Evolutionary conservation across 2,329 filamentous ascomycete species (phyloP), one percentile per base, ranked within the genome.

Genomic region (Fusarium veterinarium): DNA sequence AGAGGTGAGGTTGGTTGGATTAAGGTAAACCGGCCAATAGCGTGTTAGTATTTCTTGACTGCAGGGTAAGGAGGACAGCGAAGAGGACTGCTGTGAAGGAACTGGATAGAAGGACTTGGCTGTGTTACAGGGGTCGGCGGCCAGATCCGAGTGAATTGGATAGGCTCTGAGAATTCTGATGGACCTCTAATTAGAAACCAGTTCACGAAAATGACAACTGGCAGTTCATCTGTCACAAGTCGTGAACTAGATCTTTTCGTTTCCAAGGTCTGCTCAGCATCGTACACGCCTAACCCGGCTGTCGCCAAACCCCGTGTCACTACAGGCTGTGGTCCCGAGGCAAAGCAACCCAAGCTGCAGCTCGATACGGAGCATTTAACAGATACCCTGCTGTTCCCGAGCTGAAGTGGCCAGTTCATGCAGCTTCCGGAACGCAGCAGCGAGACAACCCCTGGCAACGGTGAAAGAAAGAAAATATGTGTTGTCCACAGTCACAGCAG

Each of bases 381-480:
- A 40, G 46, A 40, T 45, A 33, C 67, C 58, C 40, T 60, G 44
- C 38, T 58, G 45, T 69, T 49, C 42, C 46, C 59, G 38, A 56
- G 69, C 58, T 65, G 69, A 63, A 68, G 67, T 73, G 71, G 67
- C 64, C 67, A 72, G 71, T 74, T 74, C 71, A 74, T 73, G 71
- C 71, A 74, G 63, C 71, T 53, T 53, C 62, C 25, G 59, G 59
- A 64, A 64, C 48, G 55, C 59, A 69, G 57, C 59, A 60, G 64
- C 48, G 31, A 48, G 37, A 57, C n/a, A 38, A 41, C 35, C 61
- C 67, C 67, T 56, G 48, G 53, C 52, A 57, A 57, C 38, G 45
- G 38, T 33, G 19, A 46, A 55, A 10, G 33, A 42, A 42, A 58
- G 59, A 49, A 51, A 56, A 73, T 45, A 67, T 41, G 48, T 60